These are phyloP conservation scores for Capronia epimyces DNA, from an alignment of 2,329 filamentous ascomycete genomes.

Conservation along the genomic window DNA sequence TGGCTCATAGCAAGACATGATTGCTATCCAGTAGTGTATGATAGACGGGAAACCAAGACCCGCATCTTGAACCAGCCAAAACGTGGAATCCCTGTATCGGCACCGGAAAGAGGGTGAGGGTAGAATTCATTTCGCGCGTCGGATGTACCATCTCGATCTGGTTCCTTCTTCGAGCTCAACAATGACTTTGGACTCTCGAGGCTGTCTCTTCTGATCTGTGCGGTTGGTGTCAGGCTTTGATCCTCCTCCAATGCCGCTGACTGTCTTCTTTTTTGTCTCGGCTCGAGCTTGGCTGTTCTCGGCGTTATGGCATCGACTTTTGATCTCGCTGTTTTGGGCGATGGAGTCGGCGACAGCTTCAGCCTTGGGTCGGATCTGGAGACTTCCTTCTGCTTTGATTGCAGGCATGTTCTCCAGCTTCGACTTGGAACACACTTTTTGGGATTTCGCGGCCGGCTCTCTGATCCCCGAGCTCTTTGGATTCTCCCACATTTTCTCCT, in stretches of 20 bases:
- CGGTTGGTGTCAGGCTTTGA: background rate
- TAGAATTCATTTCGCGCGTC: conserved; percentile 13
- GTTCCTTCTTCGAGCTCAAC: conserved; percentile 23
- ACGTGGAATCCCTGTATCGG: too few relatives aligned
- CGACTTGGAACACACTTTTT: background rate
- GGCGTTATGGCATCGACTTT: conserved; percentile 3
- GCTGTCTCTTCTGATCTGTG: background rate
- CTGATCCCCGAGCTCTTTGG: conserved; percentile 1
- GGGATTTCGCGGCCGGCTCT: background rate
- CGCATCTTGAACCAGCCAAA: too few relatives aligned
- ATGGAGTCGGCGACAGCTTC: background rate
- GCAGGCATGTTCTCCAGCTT: background rate
- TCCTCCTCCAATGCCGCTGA: background rate
- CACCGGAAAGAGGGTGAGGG: too few relatives aligned
- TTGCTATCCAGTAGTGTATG: too few relatives aligned
- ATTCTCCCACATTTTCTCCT: conserved; percentile 15
- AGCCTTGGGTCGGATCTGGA: conserved; percentile 9
- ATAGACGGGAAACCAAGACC: too few relatives aligned
- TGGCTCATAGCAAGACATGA: too few relatives aligned
- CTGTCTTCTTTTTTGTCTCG: background rate
- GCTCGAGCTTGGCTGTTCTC: background rate
- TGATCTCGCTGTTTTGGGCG: background rate
- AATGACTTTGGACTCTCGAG: conserved; percentile 9
- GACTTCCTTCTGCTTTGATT: conserved; percentile 3
- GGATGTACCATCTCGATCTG: conserved; percentile 18